These are phyloP conservation scores for Gonapodya prolifera DNA, from an alignment of 192 early-diverging fungal genomes.

Conservation along the genomic window DNA sequence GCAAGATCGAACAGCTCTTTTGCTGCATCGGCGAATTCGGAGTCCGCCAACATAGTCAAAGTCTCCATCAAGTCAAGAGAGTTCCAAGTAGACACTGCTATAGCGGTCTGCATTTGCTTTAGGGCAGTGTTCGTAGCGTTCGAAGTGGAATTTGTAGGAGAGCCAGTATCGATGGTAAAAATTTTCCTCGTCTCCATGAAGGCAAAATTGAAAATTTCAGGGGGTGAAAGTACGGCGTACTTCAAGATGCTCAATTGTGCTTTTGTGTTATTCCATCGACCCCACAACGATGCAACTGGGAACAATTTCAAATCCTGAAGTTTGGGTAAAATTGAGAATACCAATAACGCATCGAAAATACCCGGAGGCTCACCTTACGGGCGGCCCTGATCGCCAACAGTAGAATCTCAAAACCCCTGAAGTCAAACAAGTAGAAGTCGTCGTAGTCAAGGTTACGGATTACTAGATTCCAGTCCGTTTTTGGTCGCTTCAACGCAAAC, in stretches of 20 bases:
- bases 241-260: slow-evolving; percentile 59
- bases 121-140: neutral
- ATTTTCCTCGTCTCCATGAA: neutral
- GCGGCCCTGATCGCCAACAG: slow-evolving; percentile 42
- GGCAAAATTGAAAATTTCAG: slow-evolving; percentile 45
- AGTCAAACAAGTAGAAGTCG: slow-evolving; percentile 41
- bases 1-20: slow-evolving; percentile 48
- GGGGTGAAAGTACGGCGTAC: slow-evolving; percentile 38
- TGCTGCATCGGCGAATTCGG: slow-evolving; percentile 42
- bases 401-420: slow-evolving; percentile 44
- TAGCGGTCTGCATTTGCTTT: neutral
- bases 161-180: neutral
- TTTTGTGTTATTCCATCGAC: slow-evolving; percentile 54
- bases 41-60: slow-evolving; percentile 39
- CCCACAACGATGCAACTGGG: slow-evolving; percentile 56
- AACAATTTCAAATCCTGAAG: slow-evolving; percentile 44
- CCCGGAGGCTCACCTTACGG: slow-evolving; percentile 25
- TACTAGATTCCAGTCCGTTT: slow-evolving; percentile 49
- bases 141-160: neutral
- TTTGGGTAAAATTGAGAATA: neutral
- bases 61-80: slow-evolving; percentile 59
- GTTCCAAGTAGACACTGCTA: slow-evolving; percentile 34
- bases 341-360: neutral
- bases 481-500: slow-evolving; percentile 24
- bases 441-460: slow-evolving; percentile 48